phyloP scores from a whole-genome alignment of 2,329 filamentous ascomycete genomes.

The Alternaria sp. region DNA sequence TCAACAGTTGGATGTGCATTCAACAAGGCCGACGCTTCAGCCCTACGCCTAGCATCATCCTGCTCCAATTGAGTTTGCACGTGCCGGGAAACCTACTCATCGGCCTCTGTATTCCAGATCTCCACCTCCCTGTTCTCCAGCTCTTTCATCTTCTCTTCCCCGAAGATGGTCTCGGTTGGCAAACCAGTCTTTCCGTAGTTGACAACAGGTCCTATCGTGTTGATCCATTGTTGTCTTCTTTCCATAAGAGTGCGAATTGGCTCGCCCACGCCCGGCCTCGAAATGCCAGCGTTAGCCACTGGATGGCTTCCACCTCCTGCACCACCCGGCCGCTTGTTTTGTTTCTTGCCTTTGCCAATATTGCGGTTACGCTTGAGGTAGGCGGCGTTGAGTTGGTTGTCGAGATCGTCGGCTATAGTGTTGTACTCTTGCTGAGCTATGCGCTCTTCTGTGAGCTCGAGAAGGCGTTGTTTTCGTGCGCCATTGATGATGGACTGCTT shows the following conservation, averaged over 20 bases:
- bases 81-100: conserved; percentile 60
- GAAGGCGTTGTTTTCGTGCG: conserved; percentile 84
- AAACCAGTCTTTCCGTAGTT: conserved; percentile 81
- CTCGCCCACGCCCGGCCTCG: conserved; percentile 77
- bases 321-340: conserved; percentile 77
- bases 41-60: neutral
- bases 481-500: conserved; percentile 89
- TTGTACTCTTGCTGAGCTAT: conserved; percentile 98
- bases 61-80: neutral
- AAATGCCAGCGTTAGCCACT: conserved; percentile 49
- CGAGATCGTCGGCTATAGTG: conserved; percentile 95
- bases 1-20: neutral
- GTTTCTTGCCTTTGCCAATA: conserved; percentile 92
- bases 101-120: conserved; percentile 78
- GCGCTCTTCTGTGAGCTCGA: conserved; percentile 87
- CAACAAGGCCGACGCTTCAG: neutral
- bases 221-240: conserved; percentile 85
- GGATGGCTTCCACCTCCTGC: conserved; percentile 74
- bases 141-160: conserved; percentile 74
- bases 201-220: conserved; percentile 90
- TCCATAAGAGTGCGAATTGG: conserved; percentile 93
- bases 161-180: conserved; percentile 81
- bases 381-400: conserved; percentile 91
- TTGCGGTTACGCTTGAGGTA: conserved; percentile 96
- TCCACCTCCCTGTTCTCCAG: conserved; percentile 80